Evolutionary conservation across 768 basidiomycete genomes (phyloP).

Genomic region (Tricholoma sp.): DNA sequence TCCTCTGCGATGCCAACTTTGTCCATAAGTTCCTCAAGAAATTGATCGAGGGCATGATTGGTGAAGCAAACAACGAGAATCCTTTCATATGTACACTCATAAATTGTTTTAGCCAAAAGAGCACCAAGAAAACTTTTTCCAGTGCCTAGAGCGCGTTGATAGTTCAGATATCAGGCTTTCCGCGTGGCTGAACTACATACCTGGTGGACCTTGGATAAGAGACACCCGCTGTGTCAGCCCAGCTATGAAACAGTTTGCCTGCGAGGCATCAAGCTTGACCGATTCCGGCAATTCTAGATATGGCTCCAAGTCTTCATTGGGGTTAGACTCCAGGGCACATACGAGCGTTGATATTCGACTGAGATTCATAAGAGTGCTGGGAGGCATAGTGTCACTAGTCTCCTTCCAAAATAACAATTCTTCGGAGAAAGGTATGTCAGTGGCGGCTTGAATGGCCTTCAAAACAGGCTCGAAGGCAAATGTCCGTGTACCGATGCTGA

Average conservation of each 20-base stretch:
- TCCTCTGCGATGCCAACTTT: slow-evolving; percentile 44
- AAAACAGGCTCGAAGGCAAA: slow-evolving; percentile 64
- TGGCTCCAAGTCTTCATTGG: slow-evolving; percentile 33
- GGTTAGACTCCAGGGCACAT: slow-evolving; percentile 24
- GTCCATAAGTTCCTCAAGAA: slow-evolving; percentile 55
- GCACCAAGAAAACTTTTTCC: slow-evolving; percentile 74
- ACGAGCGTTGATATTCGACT: slow-evolving; percentile 10
- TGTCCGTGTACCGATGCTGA: slow-evolving; percentile 56
- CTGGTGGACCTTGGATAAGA: slow-evolving; percentile 68
- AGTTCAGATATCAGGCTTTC: background rate
- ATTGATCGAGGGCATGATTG: slow-evolving; percentile 71
- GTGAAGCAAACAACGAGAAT: slow-evolving; percentile 75
- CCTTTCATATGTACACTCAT: slow-evolving; percentile 38
- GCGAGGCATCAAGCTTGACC: slow-evolving; percentile 48
- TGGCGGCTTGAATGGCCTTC: slow-evolving; percentile 43
- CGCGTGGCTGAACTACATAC: slow-evolving; percentile 23
- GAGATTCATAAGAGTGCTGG: slow-evolving; percentile 1
- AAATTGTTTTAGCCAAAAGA: slow-evolving; percentile 54
- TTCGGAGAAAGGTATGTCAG: slow-evolving; percentile 36
- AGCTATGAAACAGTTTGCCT: slow-evolving; percentile 40
- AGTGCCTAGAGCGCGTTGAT: slow-evolving; percentile 39
- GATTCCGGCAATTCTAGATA: slow-evolving; percentile 31
- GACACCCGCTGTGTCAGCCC: slow-evolving; percentile 54
- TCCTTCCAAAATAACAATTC: slow-evolving; percentile 54
- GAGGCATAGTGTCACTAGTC: slow-evolving; percentile 6